Percentiles rank a stretch among this genome's conserved stretches.
Evolutionary conservation across 225 moss, liverwort and hornwort genomes (phyloP).

Genomic region (Antitrichia curtipendula): DNA sequence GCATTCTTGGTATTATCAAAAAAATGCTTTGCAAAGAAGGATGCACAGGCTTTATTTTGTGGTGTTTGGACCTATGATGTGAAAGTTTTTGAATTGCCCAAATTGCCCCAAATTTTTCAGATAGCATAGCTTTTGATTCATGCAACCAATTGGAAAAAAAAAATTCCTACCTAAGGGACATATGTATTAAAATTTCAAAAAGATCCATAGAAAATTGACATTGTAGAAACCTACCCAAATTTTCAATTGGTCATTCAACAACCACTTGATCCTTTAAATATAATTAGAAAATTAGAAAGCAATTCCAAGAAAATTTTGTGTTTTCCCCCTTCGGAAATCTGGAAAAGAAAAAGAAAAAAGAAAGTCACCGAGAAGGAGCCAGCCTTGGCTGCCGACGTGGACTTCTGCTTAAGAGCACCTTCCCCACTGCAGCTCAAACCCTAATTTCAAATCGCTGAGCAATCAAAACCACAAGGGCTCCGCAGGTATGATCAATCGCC

Average conservation of each 20-base stretch:
- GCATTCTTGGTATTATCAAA: no score
- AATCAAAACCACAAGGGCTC: background rate
- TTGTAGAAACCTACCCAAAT: fast-evolving
- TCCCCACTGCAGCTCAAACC: background rate
- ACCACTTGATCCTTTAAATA: background rate
- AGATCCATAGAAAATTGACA: background rate
- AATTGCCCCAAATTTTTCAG: fast-evolving
- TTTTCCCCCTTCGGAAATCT: background rate
- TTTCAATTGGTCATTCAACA: background rate
- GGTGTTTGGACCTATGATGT: no score
- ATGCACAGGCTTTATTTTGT: no score
- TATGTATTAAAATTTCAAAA: background rate
- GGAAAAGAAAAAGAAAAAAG: background rate
- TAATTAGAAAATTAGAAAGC: background rate
- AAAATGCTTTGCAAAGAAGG: no score
- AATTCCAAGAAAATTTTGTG: background rate
- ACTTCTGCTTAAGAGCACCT: background rate
- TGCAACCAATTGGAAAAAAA: no score
- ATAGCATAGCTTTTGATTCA: fast-evolving
- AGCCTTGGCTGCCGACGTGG: background rate
- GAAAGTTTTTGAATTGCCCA: no score
- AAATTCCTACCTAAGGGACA: fast-evolving
- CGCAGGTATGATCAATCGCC: background rate
- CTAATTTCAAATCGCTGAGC: background rate
- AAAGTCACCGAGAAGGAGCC: background rate